Evolutionary conservation across 208 protist species (phyloP).

Genomic region (Acanthamoeba triangularis): DNA sequence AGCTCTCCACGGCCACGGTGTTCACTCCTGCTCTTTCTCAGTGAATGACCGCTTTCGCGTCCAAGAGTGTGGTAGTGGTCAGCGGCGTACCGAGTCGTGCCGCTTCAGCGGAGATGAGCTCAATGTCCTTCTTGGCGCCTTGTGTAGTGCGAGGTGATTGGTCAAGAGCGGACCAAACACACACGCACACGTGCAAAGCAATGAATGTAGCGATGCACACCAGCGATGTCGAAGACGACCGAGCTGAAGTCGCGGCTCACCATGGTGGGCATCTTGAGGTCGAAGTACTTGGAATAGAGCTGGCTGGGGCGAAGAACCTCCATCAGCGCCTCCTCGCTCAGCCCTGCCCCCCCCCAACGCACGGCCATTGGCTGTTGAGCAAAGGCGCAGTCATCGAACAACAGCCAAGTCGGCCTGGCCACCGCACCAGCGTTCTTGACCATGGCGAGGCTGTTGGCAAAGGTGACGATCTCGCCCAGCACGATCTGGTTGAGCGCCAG

Average conservation of each 20-base stretch:
- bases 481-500: constrained; percentile 36
- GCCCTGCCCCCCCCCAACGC: neutral
- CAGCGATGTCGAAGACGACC: neutral
- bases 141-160: neutral
- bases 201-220: neutral
- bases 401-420: neutral
- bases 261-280: constrained; percentile 25
- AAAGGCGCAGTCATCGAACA: too few species aligned
- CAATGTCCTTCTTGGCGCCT: constrained; percentile 32
- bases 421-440: constrained; percentile 23
- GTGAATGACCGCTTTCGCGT: too few species aligned
- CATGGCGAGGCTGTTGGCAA: constrained; percentile 19
- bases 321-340: constrained; percentile 20
- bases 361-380: too few species aligned
- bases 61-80: neutral
- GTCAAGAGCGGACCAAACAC: neutral
- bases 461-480: neutral
- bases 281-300: constrained; percentile 19
- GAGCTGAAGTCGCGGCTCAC: constrained; percentile 12
- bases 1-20: neutral
- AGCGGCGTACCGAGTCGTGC: neutral
- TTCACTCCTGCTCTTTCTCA: neutral
- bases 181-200: neutral
- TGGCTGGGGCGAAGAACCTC: neutral
- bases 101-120: neutral